Conservation (phyloP, 2,329 filamentous ascomycete species). For the Apiospora pterosperma region DNA sequence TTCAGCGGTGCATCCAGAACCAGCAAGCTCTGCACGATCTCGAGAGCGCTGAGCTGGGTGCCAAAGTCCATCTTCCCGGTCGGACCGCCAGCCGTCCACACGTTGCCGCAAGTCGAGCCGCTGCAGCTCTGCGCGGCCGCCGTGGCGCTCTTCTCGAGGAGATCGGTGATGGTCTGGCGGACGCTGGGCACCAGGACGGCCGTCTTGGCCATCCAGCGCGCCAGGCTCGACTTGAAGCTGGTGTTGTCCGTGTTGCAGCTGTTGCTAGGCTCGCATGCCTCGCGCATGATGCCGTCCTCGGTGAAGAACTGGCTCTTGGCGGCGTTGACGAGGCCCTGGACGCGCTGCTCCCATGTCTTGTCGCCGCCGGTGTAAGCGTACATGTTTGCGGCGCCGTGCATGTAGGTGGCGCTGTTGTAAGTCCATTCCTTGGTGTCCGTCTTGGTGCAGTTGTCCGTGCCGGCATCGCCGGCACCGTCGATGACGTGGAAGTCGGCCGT, state of each 20-base stretch:
- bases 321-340: constrained; percentile 29
- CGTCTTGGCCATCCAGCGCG: constrained; percentile 26
- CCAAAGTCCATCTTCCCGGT: constrained; percentile 32
- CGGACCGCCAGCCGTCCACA: constrained; percentile 24
- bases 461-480: constrained; percentile 33
- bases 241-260: constrained; percentile 36
- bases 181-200: constrained; percentile 32
- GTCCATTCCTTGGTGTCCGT: constrained; percentile 34
- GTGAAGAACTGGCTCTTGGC: constrained; percentile 24
- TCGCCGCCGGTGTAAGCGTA: constrained; percentile 35
- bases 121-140: constrained; percentile 29
- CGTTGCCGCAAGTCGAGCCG: constrained; percentile 28
- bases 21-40: constrained; percentile 27
- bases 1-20: constrained; percentile 5
- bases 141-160: constrained; percentile 26
- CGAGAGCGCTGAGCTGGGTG: constrained; percentile 31
- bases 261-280: constrained; percentile 34
- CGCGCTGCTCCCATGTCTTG: constrained; percentile 28
- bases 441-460: constrained; percentile 28
- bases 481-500: constrained; percentile 30
- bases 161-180: constrained; percentile 20
- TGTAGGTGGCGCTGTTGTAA: constrained; percentile 38
- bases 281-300: constrained; percentile 29
- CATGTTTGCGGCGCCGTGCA: constrained; percentile 37
- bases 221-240: constrained; percentile 25